These are phyloP conservation scores for Trametes sanguinea DNA, from an alignment of 768 basidiomycete species.

Conservation along the genomic window DNA sequence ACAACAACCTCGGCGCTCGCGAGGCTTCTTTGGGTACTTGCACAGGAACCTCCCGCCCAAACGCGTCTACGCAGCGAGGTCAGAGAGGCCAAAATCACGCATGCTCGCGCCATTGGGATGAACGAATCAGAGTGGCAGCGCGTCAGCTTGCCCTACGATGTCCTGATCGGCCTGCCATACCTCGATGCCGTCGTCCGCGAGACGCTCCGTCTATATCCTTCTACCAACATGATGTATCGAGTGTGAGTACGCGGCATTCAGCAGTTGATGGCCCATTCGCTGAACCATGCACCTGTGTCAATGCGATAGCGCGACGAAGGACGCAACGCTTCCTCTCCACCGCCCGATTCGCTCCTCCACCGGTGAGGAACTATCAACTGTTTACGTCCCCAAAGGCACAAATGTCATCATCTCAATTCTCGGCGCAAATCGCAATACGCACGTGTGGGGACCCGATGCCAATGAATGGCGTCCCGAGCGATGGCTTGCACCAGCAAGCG, in stretches of 20 bases:
- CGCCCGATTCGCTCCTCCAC: conserved; percentile 44
- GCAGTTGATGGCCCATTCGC: background rate
- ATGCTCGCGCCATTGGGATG: conserved; percentile 3
- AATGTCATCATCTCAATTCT: conserved; percentile 43
- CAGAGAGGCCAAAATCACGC: conserved; percentile 31
- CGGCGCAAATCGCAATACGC: conserved; percentile 49
- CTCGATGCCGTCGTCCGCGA: conserved; percentile 48
- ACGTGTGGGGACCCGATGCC: conserved; percentile 63
- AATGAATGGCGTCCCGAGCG: conserved; percentile 60
- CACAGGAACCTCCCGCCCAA: conserved; percentile 35
- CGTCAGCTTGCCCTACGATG: conserved; percentile 40
- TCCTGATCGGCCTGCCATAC: conserved; percentile 44
- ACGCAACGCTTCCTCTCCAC: conserved; percentile 59
- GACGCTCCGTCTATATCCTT: conserved; percentile 43
- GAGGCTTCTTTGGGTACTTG: conserved; percentile 39
- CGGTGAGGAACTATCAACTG: conserved; percentile 38
- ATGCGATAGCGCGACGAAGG: conserved; percentile 37
- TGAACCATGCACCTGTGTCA: background rate
- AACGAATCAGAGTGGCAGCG: conserved; percentile 30
- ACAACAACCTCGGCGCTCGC: conserved; percentile 35
- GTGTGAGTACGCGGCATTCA: conserved; percentile 29
- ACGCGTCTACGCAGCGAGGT: conserved; percentile 37
- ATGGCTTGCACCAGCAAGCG: conserved; percentile 45
- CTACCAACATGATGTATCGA: conserved; percentile 33
- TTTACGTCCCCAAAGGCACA: conserved; percentile 50